phyloP scores from a whole-genome alignment of 176 grass and related monocot genomes.

The Zea luxurians region DNA sequence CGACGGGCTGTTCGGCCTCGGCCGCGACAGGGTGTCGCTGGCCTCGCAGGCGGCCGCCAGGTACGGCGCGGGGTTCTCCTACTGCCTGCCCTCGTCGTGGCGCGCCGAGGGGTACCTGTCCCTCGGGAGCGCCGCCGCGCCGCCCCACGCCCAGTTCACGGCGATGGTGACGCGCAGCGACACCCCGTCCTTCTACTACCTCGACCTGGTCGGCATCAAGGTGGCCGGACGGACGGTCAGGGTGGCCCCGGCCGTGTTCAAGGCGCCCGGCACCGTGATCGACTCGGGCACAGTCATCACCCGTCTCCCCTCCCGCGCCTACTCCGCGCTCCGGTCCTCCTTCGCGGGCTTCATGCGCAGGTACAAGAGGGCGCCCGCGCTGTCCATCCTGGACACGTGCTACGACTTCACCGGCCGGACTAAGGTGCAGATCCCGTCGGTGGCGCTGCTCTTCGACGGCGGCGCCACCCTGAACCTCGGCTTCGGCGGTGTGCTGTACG shows the following conservation, averaged over 20 bases:
- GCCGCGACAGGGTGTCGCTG: conserved; percentile 59
- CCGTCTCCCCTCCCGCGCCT: conserved; percentile 57
- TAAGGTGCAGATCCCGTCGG: conserved; percentile 54
- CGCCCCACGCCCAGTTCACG: conserved; percentile 54
- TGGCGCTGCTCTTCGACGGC: conserved; percentile 59
- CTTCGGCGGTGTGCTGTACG: conserved; percentile 63
- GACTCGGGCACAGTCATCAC: conserved; percentile 96
- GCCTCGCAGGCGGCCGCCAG: conserved; percentile 56
- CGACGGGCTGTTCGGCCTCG: conserved; percentile 70
- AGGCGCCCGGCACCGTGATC: conserved; percentile 46
- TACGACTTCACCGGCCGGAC: conserved; percentile 62
- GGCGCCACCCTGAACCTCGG: conserved; percentile 47
- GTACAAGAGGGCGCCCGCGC: conserved; percentile 50
- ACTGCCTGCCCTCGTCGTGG: conserved; percentile 68
- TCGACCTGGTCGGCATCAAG: conserved; percentile 52
- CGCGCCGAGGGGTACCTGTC: conserved; percentile 56
- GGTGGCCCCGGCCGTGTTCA: conserved; percentile 36
- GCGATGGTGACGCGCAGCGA: conserved; percentile 35
- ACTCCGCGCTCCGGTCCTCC: conserved; percentile 41
- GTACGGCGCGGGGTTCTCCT: conserved; percentile 71
- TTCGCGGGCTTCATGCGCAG: conserved; percentile 51
- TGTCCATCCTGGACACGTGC: conserved; percentile 85
- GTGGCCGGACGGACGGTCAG: conserved; percentile 45
- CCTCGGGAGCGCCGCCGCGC: conserved; percentile 29
- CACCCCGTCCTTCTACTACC: conserved; percentile 70